Evolutionary conservation across 345 rosid species (phyloP).

Genomic region (Populus pruinosa): DNA sequence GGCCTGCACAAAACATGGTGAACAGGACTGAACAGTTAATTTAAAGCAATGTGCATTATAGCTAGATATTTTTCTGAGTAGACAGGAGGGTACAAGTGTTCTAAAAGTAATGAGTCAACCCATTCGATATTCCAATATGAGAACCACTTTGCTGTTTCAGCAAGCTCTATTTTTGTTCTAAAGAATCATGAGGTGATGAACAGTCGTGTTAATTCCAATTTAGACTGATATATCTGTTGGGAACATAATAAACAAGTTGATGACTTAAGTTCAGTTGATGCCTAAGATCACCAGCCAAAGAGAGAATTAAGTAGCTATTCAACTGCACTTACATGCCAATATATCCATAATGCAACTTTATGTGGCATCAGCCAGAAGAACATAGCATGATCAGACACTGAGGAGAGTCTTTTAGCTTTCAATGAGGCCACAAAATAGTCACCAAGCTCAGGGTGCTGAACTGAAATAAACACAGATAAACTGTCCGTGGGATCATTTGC

Average conservation of each 20-base stretch:
- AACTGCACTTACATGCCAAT: conserved; percentile 81
- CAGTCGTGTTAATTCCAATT: neutral
- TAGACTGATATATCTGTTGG: neutral
- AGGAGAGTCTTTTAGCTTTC: conserved; percentile 49
- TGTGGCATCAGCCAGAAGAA: conserved; percentile 99
- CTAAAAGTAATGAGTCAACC: neutral
- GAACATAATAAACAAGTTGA: no score
- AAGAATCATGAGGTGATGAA: neutral
- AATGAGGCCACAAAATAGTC: conserved; percentile 72
- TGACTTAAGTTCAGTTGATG: neutral
- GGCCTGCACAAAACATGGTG: conserved; percentile 46
- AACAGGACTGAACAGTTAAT: neutral
- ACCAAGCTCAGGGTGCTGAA: conserved; percentile 73
- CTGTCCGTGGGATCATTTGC: conserved; percentile 66
- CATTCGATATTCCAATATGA: neutral
- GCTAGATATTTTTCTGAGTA: neutral
- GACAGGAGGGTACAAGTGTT: neutral
- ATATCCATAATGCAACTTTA: conserved; percentile 87
- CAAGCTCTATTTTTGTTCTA: neutral
- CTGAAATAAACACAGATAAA: conserved; percentile 58
- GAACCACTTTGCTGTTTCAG: neutral
- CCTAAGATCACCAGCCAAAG: neutral
- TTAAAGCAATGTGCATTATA: neutral
- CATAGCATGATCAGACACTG: conserved; percentile 38
- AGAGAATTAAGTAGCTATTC: neutral